Percentiles rank a stretch among this genome's conserved stretches.
Conservation (phyloP, 2,329 filamentous ascomycete species). For the Diaporthe helianthi region DNA sequence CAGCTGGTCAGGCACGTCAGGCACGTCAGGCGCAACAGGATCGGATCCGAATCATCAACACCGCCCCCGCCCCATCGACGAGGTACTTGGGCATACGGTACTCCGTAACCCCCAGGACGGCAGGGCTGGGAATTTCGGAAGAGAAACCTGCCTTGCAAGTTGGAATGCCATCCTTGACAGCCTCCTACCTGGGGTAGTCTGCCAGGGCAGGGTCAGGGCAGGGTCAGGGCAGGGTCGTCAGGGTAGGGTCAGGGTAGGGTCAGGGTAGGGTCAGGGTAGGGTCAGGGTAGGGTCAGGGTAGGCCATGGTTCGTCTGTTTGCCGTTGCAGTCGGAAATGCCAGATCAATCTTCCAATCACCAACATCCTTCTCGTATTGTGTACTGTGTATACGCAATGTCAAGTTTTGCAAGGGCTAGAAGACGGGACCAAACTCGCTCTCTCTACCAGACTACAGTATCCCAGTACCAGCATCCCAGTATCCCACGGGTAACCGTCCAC, state of each 20-base stretch:
- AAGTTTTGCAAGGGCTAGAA: background rate
- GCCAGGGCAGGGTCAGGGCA: background rate
- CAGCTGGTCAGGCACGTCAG: background rate
- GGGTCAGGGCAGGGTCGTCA: background rate
- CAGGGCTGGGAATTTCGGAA: slow-evolving; percentile 23
- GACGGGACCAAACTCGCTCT: background rate
- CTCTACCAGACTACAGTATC: too few relatives aligned
- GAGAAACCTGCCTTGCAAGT: slow-evolving; percentile 19
- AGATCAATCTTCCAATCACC: slow-evolving; percentile 16
- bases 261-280: background rate
- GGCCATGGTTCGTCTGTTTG: background rate
- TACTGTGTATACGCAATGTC: background rate
- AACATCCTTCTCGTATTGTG: background rate
- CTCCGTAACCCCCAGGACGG: background rate
- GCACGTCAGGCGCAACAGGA: background rate
- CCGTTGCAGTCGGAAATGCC: background rate
- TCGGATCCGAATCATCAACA: slow-evolving; percentile 13
- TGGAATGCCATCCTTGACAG: background rate
- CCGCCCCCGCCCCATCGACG: background rate
- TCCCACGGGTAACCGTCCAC: background rate
- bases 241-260: background rate
- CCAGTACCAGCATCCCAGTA: too few relatives aligned
- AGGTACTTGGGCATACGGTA: slow-evolving; percentile 8
- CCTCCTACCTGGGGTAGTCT: background rate
- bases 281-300: background rate